phyloP scores from a whole-genome alignment of 305 asterid genomes.

The Fraxinus ornus region DNA sequence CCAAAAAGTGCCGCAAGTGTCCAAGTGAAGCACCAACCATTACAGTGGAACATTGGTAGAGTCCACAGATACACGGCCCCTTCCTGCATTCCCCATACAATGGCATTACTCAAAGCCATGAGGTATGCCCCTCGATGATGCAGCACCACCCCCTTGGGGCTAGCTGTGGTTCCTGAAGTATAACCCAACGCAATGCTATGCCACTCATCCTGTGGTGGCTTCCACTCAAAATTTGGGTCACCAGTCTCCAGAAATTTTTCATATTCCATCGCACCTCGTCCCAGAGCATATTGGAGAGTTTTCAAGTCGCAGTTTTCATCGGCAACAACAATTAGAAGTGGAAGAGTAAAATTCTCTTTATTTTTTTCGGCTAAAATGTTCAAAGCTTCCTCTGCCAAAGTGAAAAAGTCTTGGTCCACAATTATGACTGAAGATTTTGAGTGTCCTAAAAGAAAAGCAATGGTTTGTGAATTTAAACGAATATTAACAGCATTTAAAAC shows the following conservation, averaged over 20 bases:
- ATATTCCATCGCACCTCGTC: slow-evolving; percentile 72
- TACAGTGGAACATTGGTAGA: slow-evolving; percentile 91
- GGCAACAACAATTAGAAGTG: slow-evolving; percentile 65
- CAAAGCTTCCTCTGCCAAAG: slow-evolving; percentile 78
- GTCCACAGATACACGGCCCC: slow-evolving; percentile 91
- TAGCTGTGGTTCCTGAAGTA: slow-evolving; percentile 94
- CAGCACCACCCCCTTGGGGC: slow-evolving; percentile 93
- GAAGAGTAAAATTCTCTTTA: slow-evolving; percentile 47
- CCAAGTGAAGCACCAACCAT: slow-evolving; percentile 98
- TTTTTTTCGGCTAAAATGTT: slow-evolving; percentile 46
- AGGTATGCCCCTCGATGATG: slow-evolving; percentile 98
- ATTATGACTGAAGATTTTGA: slow-evolving; percentile 69
- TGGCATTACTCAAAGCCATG: slow-evolving; percentile 66
- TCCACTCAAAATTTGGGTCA: slow-evolving; percentile 69
- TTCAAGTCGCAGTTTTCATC: slow-evolving; percentile 64
- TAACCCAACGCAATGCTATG: slow-evolving; percentile 91
- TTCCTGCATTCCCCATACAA: slow-evolving; percentile 77
- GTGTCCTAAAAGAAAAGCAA: slow-evolving; percentile 79
- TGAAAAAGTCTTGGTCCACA: slow-evolving; percentile 84
- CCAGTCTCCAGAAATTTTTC: slow-evolving; percentile 86
- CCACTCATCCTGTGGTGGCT: slow-evolving; percentile 92
- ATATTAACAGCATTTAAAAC: slow-evolving; percentile 85
- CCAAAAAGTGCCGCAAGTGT: slow-evolving; percentile 84
- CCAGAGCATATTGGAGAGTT: slow-evolving; percentile 59
- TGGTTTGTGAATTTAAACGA: slow-evolving; percentile 78